These are phyloP conservation scores for Teratosphaeria destructans DNA, from an alignment of 2,329 filamentous ascomycete genomes.

Conservation along the genomic window DNA sequence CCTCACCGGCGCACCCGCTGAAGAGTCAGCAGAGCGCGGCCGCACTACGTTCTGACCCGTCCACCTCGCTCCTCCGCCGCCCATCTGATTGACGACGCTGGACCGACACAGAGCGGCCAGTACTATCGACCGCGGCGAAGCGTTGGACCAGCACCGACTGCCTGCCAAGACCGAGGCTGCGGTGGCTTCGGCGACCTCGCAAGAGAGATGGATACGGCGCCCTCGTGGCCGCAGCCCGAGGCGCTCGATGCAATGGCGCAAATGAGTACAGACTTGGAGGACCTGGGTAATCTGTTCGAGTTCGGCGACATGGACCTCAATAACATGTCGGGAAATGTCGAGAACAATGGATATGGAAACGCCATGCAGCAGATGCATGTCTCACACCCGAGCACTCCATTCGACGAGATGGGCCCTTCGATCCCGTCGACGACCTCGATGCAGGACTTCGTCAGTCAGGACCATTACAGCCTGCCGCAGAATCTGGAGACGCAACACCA, in stretches of 20 bases:
- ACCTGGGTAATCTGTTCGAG: constrained; percentile 35
- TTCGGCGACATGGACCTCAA: constrained; percentile 27
- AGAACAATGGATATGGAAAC: constrained; percentile 13
- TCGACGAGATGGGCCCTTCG: constrained; percentile 13
- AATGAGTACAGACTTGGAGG: constrained; percentile 28
- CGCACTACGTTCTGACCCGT: background rate
- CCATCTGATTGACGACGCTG: background rate
- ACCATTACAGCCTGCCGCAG: constrained; percentile 15
- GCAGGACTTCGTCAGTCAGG: constrained; percentile 23
- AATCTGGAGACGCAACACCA: constrained; percentile 6
- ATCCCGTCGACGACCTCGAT: constrained; percentile 14
- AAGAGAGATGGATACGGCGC: background rate
- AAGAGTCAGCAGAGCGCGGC: background rate
- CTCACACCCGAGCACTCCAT: constrained; percentile 21
- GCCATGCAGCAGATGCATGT: constrained; percentile 12
- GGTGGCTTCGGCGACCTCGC: background rate
- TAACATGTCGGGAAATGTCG: constrained; percentile 4
- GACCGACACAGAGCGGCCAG: background rate
- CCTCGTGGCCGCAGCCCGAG: constrained; percentile 30
- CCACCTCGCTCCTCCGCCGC: background rate
- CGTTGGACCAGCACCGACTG: background rate
- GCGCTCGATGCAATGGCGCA: constrained; percentile 32
- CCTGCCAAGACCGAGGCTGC: background rate
- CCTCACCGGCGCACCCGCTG: background rate
- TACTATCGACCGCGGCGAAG: background rate